These are phyloP conservation scores for Anisodus acutangulus DNA, from an alignment of 257 asterid species.

Conservation along the genomic window DNA sequence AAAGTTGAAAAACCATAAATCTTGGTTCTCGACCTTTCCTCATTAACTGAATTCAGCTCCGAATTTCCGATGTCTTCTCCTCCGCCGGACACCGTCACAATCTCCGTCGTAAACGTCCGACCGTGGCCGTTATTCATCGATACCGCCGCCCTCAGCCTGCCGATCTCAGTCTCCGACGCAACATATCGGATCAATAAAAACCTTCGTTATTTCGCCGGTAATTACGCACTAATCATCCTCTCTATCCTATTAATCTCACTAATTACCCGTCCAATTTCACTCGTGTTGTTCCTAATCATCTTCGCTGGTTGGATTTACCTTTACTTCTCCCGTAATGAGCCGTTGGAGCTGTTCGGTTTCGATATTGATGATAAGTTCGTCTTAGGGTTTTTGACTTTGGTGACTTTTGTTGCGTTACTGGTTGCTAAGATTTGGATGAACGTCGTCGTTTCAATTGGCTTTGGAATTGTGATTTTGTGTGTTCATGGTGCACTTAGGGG, in stretches of 20 bases:
- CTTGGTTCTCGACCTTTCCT: background rate
- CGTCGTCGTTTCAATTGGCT: conserved; percentile 47
- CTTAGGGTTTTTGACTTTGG: conserved; percentile 51
- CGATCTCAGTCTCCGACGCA: conserved; percentile 83
- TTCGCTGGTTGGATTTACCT: conserved; percentile 52
- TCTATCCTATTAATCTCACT: conserved; percentile 64
- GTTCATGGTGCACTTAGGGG: conserved; percentile 79
- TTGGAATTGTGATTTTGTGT: conserved; percentile 57
- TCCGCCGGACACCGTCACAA: conserved; percentile 39
- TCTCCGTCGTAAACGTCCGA: conserved; percentile 53
- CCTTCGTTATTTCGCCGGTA: conserved; percentile 70
- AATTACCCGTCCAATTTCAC: conserved; percentile 63
- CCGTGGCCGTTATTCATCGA: conserved; percentile 73
- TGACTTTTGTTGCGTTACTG: conserved; percentile 60
- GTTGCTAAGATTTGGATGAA: conserved; percentile 68
- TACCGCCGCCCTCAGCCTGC: conserved; percentile 64
- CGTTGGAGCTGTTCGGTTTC: conserved; percentile 55
- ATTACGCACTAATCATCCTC: conserved; percentile 61
- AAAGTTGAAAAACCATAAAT: background rate
- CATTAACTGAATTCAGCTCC: background rate
- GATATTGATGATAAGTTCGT: conserved; percentile 59
- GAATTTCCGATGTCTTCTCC: conserved; percentile 44
- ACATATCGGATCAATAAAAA: conserved; percentile 72
- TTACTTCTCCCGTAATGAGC: conserved; percentile 51
- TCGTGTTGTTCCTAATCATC: conserved; percentile 67